Conservation (phyloP, 805 yeast species). For the Starmerella bacillaris region DNA sequence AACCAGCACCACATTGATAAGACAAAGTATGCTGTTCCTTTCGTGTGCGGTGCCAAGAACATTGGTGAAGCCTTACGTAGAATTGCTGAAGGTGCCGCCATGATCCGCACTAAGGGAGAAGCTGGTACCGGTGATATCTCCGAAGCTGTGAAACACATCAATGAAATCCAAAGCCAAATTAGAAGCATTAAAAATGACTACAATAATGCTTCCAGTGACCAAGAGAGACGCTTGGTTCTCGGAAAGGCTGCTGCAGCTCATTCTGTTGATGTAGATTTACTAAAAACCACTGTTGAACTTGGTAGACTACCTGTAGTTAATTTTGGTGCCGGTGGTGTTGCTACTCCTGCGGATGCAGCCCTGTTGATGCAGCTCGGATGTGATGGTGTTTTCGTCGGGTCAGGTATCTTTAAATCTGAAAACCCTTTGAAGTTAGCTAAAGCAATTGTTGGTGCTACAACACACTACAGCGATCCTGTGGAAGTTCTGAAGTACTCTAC, state of each 20-base stretch:
- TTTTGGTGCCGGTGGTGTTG: conserved; percentile 79
- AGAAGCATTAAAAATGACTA: conserved; percentile 24
- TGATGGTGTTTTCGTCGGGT: conserved; percentile 61
- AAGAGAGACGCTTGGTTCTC: conserved; percentile 17
- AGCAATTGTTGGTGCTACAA: conserved; percentile 67
- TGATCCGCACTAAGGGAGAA: conserved; percentile 76
- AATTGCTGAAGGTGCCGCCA: conserved; percentile 67
- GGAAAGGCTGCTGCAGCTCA: conserved; percentile 35
- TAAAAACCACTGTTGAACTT: conserved; percentile 30
- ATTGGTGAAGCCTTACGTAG: conserved; percentile 70
- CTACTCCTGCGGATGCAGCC: conserved; percentile 79
- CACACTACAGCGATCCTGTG: conserved; percentile 44
- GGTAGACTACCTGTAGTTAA: conserved; percentile 67
- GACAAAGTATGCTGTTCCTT: conserved; percentile 45
- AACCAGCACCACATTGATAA: conserved; percentile 46
- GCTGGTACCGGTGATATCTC: conserved; percentile 80
- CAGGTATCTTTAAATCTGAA: conserved; percentile 60
- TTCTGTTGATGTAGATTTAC: conserved; percentile 41
- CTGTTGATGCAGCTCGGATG: conserved; percentile 66
- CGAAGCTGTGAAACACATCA: conserved; percentile 63
- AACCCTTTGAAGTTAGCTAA: conserved; percentile 56
- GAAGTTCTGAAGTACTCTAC: conserved; percentile 47
- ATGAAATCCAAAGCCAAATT: conserved; percentile 41
- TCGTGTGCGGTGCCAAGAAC: conserved; percentile 70
- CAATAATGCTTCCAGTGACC: conserved; percentile 1